Base-by-base conservation (phyloP, 768 basidiomycete species). In the Lyophyllum shimeji region DNA sequence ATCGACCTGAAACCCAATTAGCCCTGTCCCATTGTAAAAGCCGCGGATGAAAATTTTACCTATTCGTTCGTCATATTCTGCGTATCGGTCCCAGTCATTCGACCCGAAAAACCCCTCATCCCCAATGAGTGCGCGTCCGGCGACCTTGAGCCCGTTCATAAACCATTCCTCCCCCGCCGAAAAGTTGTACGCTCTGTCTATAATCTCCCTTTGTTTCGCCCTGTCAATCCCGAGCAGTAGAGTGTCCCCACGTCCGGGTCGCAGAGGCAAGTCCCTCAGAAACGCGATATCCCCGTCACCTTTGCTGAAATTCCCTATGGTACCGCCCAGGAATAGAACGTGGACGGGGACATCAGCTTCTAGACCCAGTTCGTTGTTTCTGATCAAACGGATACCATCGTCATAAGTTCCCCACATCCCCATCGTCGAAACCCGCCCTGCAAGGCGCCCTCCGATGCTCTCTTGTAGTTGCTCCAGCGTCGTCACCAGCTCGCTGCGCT, bases 351-450 rank as follows among this genome's bases (percentile, higher is more conserved):
- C 18, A 20, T 52, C 42, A n/a, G 24, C 6, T 6, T 27, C 23
- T 6, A 52, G 21, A 12, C 27, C 20, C 23, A 52, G 27, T 33
- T 52, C 51, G 40, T 52, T 52, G 8, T 29, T 25, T 17, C 29
- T n/a, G 20, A 52, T n/a, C 21, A 44, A 31, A 24, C 39, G 50
- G n/a, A 52, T 52, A 17, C 50, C 50, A 13, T 52, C 51, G 4
- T 52, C 51, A 24, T 44, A 52, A 25, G 51, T 52, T n/a, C 51
- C 51, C 51, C 51, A 52, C 40, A 52, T 25, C n/a, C 51, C 51
- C 40, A 49, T 57, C 7, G 50, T 52, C 18, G 49, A 18, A 27
- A 57, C 52, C 18, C 51, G 50, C n/a, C 50, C 43, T 13, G 24
- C 20, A 34, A 52, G 18, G 2, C 1, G 7, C 2, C 46, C n/a